Percentiles rank a stretch among this genome's conserved stretches.
phyloP scores from a whole-genome alignment of 331 rosid species.

The Prunus yedoensis region DNA sequence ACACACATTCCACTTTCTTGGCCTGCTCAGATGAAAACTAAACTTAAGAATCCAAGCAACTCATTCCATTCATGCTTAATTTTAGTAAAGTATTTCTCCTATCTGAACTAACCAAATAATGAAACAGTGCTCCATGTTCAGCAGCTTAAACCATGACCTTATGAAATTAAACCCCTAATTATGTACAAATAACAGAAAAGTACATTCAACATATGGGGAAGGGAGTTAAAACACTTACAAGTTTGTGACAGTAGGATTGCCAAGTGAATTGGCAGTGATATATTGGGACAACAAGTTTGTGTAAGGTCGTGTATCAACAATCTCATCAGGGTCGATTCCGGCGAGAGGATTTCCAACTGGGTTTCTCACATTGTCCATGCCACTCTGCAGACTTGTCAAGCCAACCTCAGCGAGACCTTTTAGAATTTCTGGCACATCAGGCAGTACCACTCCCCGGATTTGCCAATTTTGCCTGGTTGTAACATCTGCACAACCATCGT shows the following conservation, averaged over 20 bases:
- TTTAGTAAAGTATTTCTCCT: too few relatives aligned
- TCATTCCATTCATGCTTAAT: background rate
- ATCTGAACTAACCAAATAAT: too few relatives aligned
- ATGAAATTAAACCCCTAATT: background rate
- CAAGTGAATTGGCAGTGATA: constrained; percentile 74
- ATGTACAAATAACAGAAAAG: background rate
- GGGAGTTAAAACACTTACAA: constrained; percentile 51
- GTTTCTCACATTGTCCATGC: constrained; percentile 98
- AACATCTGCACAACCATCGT: constrained; percentile 95
- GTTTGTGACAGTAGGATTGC: constrained; percentile 72
- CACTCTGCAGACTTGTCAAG: constrained; percentile 90
- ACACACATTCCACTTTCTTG: constrained; percentile 96
- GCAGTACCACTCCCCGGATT: constrained; percentile 76
- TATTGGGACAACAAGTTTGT: constrained; percentile 75
- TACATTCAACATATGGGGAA: background rate
- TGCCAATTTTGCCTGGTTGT: constrained; percentile 98
- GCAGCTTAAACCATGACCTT: too few relatives aligned
- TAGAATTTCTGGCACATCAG: constrained; percentile 82
- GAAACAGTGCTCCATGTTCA: too few relatives aligned
- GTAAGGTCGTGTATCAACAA: constrained; percentile 80
- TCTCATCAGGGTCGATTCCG: constrained; percentile 81
- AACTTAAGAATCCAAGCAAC: background rate
- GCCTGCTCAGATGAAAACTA: constrained; percentile 53
- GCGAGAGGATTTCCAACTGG: constrained; percentile 98
- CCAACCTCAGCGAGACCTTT: constrained; percentile 84